phyloP scores from a whole-genome alignment of 164 flowering plant species.

The Stephania yunnanensis region DNA sequence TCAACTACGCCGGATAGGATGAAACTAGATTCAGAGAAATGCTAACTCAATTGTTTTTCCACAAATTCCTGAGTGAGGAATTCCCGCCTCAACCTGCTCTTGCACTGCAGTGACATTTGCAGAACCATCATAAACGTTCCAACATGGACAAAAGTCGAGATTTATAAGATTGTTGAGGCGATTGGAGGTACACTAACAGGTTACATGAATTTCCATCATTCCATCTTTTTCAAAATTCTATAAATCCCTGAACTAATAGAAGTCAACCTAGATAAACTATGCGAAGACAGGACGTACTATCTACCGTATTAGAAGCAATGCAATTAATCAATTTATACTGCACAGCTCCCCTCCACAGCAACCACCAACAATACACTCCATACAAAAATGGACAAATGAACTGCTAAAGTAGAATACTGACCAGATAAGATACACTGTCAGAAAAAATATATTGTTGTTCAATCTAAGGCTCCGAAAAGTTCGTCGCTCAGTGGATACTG shows the following conservation, averaged over 20 bases:
- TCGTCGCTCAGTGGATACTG: conserved; percentile 8
- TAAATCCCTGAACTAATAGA: not conserved
- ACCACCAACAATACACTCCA: not conserved
- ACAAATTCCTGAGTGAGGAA: conserved; percentile 25
- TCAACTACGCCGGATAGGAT: conserved; percentile 30
- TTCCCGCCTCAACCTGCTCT: conserved; percentile 57
- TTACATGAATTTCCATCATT: not conserved
- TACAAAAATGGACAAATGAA: not conserved
- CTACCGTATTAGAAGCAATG: not conserved
- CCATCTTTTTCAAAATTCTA: not conserved
- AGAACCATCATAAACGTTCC: conserved; percentile 36
- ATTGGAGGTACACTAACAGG: not conserved
- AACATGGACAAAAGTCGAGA: conserved; percentile 7
- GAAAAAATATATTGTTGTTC: conserved; percentile 7
- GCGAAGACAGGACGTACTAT: not conserved
- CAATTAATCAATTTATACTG: not conserved
- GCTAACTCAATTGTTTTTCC: conserved; percentile 30
- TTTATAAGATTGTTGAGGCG: conserved; percentile 9
- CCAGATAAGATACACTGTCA: conserved; percentile 8
- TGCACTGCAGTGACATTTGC: conserved; percentile 67
- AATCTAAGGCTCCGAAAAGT: conserved; percentile 6
- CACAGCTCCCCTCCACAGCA: not conserved
- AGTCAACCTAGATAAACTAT: not conserved
- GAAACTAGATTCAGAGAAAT: conserved; percentile 24
- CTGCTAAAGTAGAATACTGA: conserved; percentile 11